Evolutionary conservation across 2,329 filamentous ascomycete genomes (phyloP).

Genomic region (Aspergillus costaricaensis): DNA sequence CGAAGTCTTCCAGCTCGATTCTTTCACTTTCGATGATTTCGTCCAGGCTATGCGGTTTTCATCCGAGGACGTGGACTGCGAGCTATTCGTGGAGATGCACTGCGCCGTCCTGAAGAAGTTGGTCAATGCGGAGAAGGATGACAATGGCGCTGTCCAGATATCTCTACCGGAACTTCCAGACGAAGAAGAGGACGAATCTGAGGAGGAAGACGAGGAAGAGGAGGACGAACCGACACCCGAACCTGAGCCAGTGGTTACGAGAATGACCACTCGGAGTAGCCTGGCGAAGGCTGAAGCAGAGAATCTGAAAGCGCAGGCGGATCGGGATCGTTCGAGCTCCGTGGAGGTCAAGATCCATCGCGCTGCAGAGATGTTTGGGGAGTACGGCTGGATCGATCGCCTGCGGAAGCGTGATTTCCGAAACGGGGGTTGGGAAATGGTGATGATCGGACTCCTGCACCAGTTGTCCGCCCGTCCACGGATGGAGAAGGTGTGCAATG

Average conservation of each 20-base stretch:
- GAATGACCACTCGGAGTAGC: conserved; percentile 81
- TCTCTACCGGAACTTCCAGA: conserved; percentile 73
- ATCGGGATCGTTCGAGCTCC: conserved; percentile 47
- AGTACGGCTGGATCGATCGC: conserved; percentile 81
- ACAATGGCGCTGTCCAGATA: conserved; percentile 75
- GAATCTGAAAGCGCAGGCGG: conserved; percentile 62
- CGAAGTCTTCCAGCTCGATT: conserved; percentile 89
- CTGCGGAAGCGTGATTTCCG: conserved; percentile 81
- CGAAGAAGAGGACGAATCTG: conserved; percentile 67
- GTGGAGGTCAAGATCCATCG: conserved; percentile 44
- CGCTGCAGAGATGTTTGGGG: conserved; percentile 72
- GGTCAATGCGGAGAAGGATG: conserved; percentile 70
- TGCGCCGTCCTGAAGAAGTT: conserved; percentile 87
- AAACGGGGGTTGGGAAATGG: conserved; percentile 87
- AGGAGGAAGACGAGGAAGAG: conserved; percentile 60
- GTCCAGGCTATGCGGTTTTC: conserved; percentile 81
- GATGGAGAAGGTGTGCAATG: conserved; percentile 71
- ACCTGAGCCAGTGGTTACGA: conserved; percentile 63
- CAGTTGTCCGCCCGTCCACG: conserved; percentile 77
- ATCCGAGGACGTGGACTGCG: conserved; percentile 72
- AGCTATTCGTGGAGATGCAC: conserved; percentile 86
- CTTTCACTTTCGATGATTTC: conserved; percentile 97
- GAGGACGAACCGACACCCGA: conserved; percentile 68
- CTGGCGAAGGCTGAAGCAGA: conserved; percentile 78
- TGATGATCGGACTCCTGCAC: conserved; percentile 82